phyloP scores from a whole-genome alignment of 257 asterid species.

The Scutellaria galericulata region DNA sequence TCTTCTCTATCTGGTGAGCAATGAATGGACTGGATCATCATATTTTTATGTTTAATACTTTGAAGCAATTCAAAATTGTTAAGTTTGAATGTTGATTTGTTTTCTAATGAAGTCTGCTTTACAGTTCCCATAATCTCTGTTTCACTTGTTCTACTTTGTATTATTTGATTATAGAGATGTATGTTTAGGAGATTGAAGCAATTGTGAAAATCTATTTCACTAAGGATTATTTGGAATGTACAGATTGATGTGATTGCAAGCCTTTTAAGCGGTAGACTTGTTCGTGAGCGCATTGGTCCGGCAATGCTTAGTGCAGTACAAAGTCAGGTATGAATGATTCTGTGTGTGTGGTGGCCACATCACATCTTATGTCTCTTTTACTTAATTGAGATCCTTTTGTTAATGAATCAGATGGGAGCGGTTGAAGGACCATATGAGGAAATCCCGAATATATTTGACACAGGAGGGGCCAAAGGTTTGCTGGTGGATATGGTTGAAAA shows the following conservation, averaged over 20 bases:
- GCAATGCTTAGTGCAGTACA: slow-evolving; percentile 99
- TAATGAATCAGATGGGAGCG: slow-evolving; percentile 79
- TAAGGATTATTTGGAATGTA: slow-evolving; percentile 23
- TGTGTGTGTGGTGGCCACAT: not conserved
- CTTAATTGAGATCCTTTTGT: slow-evolving; percentile 18
- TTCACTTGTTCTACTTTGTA: slow-evolving; percentile 11
- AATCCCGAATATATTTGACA: slow-evolving; percentile 80
- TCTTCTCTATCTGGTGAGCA: slow-evolving; percentile 87
- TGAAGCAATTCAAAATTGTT: slow-evolving; percentile 15
- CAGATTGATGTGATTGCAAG: slow-evolving; percentile 96
- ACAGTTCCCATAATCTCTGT: not conserved
- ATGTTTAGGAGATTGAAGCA: not conserved
- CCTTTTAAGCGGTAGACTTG: slow-evolving; percentile 93
- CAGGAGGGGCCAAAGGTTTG: slow-evolving; percentile 90
- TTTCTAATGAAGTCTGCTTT: not conserved
- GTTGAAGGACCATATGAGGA: slow-evolving; percentile 82
- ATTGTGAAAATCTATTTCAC: not conserved
- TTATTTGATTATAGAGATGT: not conserved
- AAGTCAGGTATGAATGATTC: slow-evolving; percentile 68
- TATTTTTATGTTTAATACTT: slow-evolving; percentile 5
- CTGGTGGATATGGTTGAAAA: slow-evolving; percentile 81
- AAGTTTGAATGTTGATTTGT: not conserved
- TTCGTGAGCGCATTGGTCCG: slow-evolving; percentile 96
- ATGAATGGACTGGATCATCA: not conserved
- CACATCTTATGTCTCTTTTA: not conserved